Evolutionary conservation across 345 rosid species (phyloP).

Genomic region (Cochlearia excelsa): DNA sequence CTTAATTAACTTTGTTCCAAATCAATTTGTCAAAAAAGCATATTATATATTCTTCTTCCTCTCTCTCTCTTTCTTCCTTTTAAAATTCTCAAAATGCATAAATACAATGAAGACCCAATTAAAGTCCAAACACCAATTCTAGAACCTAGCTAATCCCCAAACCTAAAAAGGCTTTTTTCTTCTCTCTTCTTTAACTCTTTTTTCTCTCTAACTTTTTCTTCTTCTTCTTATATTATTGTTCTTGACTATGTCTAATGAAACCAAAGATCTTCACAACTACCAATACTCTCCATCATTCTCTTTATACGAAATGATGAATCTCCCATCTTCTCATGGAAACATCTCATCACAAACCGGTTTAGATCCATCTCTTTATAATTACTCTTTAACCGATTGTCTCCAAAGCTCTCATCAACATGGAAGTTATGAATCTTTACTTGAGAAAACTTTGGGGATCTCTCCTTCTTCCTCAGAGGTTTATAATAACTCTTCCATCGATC

Average conservation of each 20-base stretch:
- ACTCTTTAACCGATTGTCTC: neutral
- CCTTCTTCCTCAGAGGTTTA: conserved; percentile 48
- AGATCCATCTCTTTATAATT: neutral
- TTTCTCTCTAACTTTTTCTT: conserved; percentile 29
- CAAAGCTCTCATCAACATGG: neutral
- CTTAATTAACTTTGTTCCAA: conserved; percentile 1
- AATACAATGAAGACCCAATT: conserved; percentile 35
- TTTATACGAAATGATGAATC: conserved; percentile 10
- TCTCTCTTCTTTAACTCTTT: conserved; percentile 8
- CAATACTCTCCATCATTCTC: conserved; percentile 30
- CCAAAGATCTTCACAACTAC: conserved; percentile 50
- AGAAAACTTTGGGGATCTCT: conserved; percentile 44
- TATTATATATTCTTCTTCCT: conserved; percentile 11
- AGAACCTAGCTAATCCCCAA: conserved; percentile 25
- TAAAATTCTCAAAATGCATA: conserved; percentile 39
- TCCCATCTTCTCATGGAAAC: conserved; percentile 31
- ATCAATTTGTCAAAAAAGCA: conserved; percentile 24
- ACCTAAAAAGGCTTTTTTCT: conserved; percentile 13
- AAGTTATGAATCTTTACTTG: neutral
- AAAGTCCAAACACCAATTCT: conserved; percentile 37
- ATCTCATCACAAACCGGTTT: conserved; percentile 36
- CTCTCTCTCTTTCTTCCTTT: conserved; percentile 18
- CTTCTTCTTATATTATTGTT: conserved; percentile 28
- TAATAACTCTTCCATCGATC: conserved; percentile 36
- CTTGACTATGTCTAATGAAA: conserved; percentile 70